Evolutionary conservation across 805 yeast genomes (phyloP).

Genomic region (Monosporozyma unispora): DNA sequence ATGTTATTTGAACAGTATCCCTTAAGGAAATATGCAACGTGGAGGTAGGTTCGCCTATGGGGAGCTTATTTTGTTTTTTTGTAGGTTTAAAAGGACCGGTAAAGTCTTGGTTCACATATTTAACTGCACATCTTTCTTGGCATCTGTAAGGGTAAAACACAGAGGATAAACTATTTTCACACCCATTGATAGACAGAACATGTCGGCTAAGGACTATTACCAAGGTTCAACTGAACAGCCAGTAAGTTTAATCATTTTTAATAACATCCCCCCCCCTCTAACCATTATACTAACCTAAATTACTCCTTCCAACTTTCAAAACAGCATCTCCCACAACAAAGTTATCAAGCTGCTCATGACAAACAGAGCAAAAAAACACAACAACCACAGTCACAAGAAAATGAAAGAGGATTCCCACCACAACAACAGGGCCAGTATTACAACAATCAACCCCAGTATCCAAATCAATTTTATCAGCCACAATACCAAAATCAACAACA

Average conservation of each 20-base stretch:
- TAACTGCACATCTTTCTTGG: too few species aligned
- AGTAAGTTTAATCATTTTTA: conserved; percentile 21
- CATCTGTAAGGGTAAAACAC: too few species aligned
- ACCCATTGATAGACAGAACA: too few species aligned
- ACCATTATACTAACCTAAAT: too few species aligned
- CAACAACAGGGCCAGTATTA: conserved; percentile 12
- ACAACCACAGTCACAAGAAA: neutral
- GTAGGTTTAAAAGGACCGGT: too few species aligned
- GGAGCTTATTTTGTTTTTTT: too few species aligned
- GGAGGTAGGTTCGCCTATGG: too few species aligned
- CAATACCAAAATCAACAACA: conserved; percentile 34
- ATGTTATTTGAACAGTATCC: too few species aligned
- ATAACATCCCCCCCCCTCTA: too few species aligned
- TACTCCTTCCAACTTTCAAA: conserved; percentile 11
- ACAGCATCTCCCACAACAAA: conserved; percentile 7
- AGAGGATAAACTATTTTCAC: too few species aligned
- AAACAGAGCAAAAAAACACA: neutral
- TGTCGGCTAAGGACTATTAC: conserved; percentile 26
- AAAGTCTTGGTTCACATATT: too few species aligned
- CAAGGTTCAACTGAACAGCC: conserved; percentile 5
- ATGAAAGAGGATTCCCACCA: conserved; percentile 11
- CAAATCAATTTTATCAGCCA: conserved; percentile 33
- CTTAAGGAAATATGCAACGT: neutral
- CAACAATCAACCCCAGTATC: conserved; percentile 30
- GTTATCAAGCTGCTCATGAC: neutral